Conservation (phyloP, 2,329 filamentous ascomycete genomes). For the Pestalotiopsis sp. region DNA sequence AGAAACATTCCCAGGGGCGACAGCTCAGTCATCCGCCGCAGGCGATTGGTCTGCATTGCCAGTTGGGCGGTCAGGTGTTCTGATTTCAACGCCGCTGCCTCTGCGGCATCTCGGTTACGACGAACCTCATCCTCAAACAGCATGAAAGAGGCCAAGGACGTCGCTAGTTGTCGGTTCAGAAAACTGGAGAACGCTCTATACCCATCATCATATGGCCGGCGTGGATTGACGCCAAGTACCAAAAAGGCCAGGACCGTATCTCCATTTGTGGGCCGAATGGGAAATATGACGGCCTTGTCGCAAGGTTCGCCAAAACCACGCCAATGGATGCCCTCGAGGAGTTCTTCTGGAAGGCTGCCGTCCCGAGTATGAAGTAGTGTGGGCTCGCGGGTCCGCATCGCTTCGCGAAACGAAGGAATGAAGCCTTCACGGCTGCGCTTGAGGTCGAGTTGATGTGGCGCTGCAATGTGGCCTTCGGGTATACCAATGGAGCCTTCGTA, state of each 20-base stretch:
- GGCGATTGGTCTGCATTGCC: constrained; percentile 35
- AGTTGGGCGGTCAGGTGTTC: constrained; percentile 35
- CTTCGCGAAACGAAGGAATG: constrained; percentile 37
- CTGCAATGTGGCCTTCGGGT: constrained; percentile 33
- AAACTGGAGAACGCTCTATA: constrained; percentile 59
- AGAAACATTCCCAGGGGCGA: constrained; percentile 41
- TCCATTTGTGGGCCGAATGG: constrained; percentile 59
- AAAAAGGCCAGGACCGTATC: constrained; percentile 63
- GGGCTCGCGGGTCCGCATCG: constrained; percentile 37
- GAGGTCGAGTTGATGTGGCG: constrained; percentile 35
- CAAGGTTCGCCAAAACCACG: constrained; percentile 59
- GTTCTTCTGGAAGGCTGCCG: constrained; percentile 50
- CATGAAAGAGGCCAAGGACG: constrained; percentile 64
- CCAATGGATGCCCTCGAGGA: constrained; percentile 55
- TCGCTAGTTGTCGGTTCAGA: constrained; percentile 52
- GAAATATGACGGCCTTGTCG: constrained; percentile 59
- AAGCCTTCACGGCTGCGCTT: constrained; percentile 36
- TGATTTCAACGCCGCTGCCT: constrained; percentile 34
- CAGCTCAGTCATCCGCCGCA: constrained; percentile 38
- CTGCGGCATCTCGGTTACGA: constrained; percentile 40
- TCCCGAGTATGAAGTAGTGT: constrained; percentile 30
- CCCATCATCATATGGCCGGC: constrained; percentile 64
- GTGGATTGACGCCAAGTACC: constrained; percentile 62
- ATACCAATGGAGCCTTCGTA: constrained; percentile 37
- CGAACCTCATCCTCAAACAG: constrained; percentile 67